Evolutionary conservation across 495 filamentous ascomycete species (phyloP).

Genomic region (Aspergillus leporis): DNA sequence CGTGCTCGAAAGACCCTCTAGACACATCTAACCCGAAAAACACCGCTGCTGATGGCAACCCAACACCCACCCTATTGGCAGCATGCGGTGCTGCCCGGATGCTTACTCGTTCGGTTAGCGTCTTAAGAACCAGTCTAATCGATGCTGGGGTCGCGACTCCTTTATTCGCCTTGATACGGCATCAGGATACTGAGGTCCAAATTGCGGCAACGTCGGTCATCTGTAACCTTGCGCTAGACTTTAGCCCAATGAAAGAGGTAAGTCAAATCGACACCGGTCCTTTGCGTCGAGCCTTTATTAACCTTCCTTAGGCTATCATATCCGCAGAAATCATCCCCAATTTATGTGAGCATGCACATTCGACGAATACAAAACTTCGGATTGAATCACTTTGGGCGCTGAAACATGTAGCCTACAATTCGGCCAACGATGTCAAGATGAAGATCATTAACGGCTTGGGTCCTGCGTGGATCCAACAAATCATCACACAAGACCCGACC

Average conservation of each 20-base stretch:
- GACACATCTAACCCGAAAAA: conserved; percentile 39
- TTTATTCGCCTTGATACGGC: conserved; percentile 72
- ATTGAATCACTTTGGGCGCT: conserved; percentile 89
- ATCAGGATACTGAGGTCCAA: conserved; percentile 77
- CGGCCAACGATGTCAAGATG: conserved; percentile 68
- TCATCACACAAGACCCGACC: conserved; percentile 59
- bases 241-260: conserved; percentile 88
- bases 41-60: conserved; percentile 45
- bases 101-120: conserved; percentile 79
- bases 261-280: conserved; percentile 28
- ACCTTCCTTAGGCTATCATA: conserved; percentile 61
- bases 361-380: conserved; percentile 66
- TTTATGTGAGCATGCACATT: conserved; percentile 82
- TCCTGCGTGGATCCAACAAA: conserved; percentile 73
- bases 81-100: conserved; percentile 78
- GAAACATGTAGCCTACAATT: conserved; percentile 77
- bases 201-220: conserved; percentile 80
- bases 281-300: conserved; percentile 12
- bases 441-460: conserved; percentile 74
- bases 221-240: conserved; percentile 80
- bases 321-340: conserved; percentile 73
- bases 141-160: conserved; percentile 81
- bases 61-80: conserved; percentile 72
- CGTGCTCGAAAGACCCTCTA: conserved; percentile 43
- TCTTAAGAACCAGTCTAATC: conserved; percentile 80